A percentile compares a stretch with the other conserved stretches of the same genome.
phyloP scores from a whole-genome alignment of 2,329 filamentous ascomycete species.

The Chrysoporthe cubensis region DNA sequence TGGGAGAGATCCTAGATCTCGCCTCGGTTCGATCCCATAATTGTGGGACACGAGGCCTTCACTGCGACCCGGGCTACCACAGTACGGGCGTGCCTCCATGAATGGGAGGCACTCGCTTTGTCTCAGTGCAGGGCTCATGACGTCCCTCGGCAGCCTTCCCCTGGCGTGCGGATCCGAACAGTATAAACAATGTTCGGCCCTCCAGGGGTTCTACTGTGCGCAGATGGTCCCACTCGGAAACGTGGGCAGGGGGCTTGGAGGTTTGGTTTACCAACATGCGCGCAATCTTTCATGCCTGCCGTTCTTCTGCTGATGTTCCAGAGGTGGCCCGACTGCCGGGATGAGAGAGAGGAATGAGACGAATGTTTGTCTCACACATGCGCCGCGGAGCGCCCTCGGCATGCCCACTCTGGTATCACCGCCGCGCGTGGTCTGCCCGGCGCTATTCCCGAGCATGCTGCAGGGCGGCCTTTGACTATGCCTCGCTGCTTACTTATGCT shows the following conservation, averaged over 20 bases:
- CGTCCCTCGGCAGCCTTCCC: background rate
- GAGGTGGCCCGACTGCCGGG: slow-evolving; percentile 13
- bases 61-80: background rate
- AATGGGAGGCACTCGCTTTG: background rate
- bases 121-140: slow-evolving; percentile 7
- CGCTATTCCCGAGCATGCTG: background rate
- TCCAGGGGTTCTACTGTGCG: background rate
- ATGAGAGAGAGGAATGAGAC: slow-evolving; percentile 7
- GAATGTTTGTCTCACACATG: slow-evolving; percentile 15
- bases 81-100: background rate
- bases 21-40: background rate
- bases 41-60: background rate
- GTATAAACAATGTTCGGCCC: background rate
- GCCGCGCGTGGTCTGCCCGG: background rate
- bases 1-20: background rate
- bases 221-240: slow-evolving; percentile 6
- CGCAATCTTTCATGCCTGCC: background rate
- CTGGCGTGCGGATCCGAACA: background rate
- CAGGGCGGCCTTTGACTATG: background rate
- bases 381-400: slow-evolving; percentile 2
- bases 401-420: slow-evolving; percentile 10
- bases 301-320: slow-evolving; percentile 15
- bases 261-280: background rate
- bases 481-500: background rate
- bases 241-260: background rate